Conservation (phyloP, 441 rosid species). For the Syzygium malaccense region DNA sequence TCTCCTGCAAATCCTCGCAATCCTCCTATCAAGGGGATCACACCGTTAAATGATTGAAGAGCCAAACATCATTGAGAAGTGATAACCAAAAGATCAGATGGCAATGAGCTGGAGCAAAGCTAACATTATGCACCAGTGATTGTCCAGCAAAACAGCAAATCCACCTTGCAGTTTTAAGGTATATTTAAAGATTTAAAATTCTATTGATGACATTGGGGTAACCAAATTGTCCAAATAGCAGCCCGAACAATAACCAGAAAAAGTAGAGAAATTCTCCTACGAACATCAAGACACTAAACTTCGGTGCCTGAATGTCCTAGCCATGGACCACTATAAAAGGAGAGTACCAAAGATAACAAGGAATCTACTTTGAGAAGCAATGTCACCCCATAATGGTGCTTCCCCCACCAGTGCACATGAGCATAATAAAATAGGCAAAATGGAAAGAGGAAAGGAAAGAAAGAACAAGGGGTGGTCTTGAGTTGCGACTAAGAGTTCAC, state of each 20-base stretch:
- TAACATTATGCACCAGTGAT: neutral
- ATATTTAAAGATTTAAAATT: neutral
- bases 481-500: neutral
- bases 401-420: neutral
- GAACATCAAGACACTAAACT: neutral
- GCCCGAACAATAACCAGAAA: neutral
- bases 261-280: neutral
- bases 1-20: constrained; percentile 32
- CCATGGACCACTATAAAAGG: neutral
- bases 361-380: neutral
- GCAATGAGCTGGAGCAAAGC: neutral
- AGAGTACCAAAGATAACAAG: neutral
- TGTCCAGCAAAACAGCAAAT: neutral
- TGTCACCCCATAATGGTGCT: neutral
- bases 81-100: neutral
- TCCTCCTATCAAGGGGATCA: constrained; percentile 40
- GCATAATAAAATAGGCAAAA: neutral
- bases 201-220: neutral
- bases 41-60: neutral
- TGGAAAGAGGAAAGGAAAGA: neutral
- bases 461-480: neutral
- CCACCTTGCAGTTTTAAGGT: neutral
- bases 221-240: neutral
- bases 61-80: neutral
- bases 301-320: neutral